Evolutionary conservation across 2,329 filamentous ascomycete species (phyloP).

Genomic region (Colletotrichum lini): DNA sequence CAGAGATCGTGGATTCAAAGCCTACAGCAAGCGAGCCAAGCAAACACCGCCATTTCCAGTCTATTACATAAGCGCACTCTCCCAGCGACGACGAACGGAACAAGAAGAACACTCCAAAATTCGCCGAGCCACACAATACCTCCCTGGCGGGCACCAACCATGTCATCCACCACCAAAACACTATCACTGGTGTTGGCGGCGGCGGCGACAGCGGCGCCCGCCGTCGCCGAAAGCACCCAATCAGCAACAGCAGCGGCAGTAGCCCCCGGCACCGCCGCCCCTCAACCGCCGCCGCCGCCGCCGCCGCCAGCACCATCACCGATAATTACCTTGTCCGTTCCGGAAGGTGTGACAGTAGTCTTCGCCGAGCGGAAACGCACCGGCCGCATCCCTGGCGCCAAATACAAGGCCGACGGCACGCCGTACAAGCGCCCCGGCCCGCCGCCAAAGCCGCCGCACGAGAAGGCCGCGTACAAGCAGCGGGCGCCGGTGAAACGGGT

Average conservation of each 20-base stretch:
- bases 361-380: conserved; percentile 19
- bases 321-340: not conserved
- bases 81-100: not conserved
- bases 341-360: conserved; percentile 14
- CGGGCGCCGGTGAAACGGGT: conserved; percentile 6
- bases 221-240: not conserved
- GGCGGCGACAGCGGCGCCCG: not conserved
- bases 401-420: conserved; percentile 31
- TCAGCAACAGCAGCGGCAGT: not conserved
- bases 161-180: conserved; percentile 2
- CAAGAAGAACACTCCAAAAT: not conserved
- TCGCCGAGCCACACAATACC: not conserved
- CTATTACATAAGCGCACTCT: conserved; percentile 6
- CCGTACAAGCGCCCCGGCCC: conserved; percentile 23
- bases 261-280: not conserved
- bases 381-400: conserved; percentile 13
- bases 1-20: not conserved
- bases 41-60: too few species aligned
- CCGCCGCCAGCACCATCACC: too few species aligned
- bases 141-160: conserved; percentile 1
- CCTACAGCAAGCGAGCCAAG: not conserved
- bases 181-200: not conserved
- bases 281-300: not conserved
- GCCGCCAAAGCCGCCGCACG: conserved; percentile 10
- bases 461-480: conserved; percentile 6